phyloP scores from a whole-genome alignment of 108 stramenopile genomes.

The Cyclotella baltica region DNA sequence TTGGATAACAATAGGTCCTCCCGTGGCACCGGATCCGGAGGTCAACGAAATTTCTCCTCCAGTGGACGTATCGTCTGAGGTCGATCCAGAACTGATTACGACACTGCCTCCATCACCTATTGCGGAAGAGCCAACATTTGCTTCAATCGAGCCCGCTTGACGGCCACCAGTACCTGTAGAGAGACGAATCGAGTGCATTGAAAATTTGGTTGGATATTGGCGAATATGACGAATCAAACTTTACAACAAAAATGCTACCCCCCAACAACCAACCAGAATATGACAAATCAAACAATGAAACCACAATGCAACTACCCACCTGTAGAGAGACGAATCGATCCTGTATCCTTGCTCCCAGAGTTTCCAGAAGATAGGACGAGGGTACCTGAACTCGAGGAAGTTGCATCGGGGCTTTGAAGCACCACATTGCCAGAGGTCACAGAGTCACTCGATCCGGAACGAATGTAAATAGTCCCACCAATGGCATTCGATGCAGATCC shows the following conservation, averaged over 20 bases:
- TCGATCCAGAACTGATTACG: conserved; percentile 2
- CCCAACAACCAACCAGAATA: too few relatives aligned
- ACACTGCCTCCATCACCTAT: conserved; percentile 5
- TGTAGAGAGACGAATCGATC: conserved; percentile 2
- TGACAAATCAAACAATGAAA: too few relatives aligned
- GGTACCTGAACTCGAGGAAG: conserved; percentile 16
- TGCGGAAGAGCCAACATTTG: conserved; percentile 14
- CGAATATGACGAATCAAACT: too few relatives aligned
- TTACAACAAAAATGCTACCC: too few relatives aligned
- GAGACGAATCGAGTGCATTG: background rate
- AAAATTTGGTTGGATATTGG: too few relatives aligned
- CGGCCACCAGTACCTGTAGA: background rate
- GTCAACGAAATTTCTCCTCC: conserved; percentile 12
- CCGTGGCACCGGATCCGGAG: background rate
- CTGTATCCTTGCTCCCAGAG: conserved; percentile 7
- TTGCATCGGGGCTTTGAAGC: conserved; percentile 22
- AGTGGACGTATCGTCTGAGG: background rate
- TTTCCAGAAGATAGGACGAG: conserved; percentile 20
- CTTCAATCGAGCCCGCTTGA: conserved; percentile 6
- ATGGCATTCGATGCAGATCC: conserved; percentile 14
- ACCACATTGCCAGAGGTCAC: conserved; percentile 12
- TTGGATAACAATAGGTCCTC: background rate
- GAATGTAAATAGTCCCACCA: conserved; percentile 20
- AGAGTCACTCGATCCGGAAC: conserved; percentile 33
- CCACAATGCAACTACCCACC: too few relatives aligned